Evolutionary conservation across 495 filamentous ascomycete species (phyloP).

Genomic region (Neurospora sp.): DNA sequence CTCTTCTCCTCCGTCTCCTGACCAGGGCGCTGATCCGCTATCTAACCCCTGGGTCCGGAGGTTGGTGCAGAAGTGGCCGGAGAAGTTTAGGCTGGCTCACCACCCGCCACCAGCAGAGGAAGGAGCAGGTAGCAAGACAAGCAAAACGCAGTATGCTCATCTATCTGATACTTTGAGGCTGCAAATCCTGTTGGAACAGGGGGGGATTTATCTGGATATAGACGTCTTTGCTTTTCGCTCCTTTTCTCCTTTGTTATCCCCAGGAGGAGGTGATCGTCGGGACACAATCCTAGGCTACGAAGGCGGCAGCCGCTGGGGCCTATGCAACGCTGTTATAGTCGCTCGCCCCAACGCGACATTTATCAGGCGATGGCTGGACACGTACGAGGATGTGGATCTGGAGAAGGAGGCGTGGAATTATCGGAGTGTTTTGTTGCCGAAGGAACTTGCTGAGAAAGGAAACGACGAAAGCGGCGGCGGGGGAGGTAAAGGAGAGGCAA

Average conservation of each 20-base stretch:
- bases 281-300: slow-evolving; percentile 35
- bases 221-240: slow-evolving; percentile 33
- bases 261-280: neutral
- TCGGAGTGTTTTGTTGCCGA: slow-evolving; percentile 34
- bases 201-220: slow-evolving; percentile 38
- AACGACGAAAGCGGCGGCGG: neutral
- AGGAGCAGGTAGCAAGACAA: neutral
- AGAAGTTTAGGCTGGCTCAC: slow-evolving; percentile 31
- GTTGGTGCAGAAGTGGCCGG: slow-evolving; percentile 10
- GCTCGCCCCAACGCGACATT: slow-evolving; percentile 33
- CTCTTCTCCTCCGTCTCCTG: slow-evolving; percentile 25
- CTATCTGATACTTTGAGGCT: slow-evolving; percentile 37
- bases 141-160: slow-evolving; percentile 25
- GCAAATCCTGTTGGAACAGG: slow-evolving; percentile 28
- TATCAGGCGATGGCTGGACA: slow-evolving; percentile 31
- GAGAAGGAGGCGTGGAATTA: slow-evolving; percentile 35
- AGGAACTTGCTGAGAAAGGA: slow-evolving; percentile 23
- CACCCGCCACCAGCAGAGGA: slow-evolving; percentile 20
- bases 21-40: slow-evolving; percentile 25
- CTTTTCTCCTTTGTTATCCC: slow-evolving; percentile 22
- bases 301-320: slow-evolving; percentile 35
- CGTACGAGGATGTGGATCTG: slow-evolving; percentile 29
- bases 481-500: neutral
- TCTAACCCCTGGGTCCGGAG: slow-evolving; percentile 34
- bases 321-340: slow-evolving; percentile 38